These are phyloP conservation scores for Boletellus sp. DNA, from an alignment of 768 basidiomycete species.

Conservation along the genomic window DNA sequence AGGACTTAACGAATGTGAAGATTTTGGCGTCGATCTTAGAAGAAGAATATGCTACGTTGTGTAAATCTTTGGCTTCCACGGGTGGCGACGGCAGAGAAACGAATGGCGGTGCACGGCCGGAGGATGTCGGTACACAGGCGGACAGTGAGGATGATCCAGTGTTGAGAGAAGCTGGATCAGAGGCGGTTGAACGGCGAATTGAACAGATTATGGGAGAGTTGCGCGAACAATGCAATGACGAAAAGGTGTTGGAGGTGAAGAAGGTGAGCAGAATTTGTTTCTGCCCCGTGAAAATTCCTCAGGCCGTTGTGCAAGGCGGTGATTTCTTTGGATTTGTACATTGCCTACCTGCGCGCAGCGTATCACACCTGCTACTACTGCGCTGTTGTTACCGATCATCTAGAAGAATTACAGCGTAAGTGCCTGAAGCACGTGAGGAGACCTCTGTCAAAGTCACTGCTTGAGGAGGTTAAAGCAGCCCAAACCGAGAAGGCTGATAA, in stretches of 20 bases:
- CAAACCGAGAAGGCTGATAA: slow-evolving; percentile 46
- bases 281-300: slow-evolving; percentile 14
- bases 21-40: slow-evolving; percentile 71
- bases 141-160: slow-evolving; percentile 46
- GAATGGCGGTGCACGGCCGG: slow-evolving; percentile 27
- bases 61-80: slow-evolving; percentile 30
- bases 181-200: slow-evolving; percentile 78
- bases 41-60: slow-evolving; percentile 56
- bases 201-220: slow-evolving; percentile 72
- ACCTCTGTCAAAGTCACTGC: slow-evolving; percentile 56
- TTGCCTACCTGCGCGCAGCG: slow-evolving; percentile 89
- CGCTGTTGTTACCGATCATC: slow-evolving; percentile 84
- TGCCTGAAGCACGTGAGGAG: slow-evolving; percentile 90
- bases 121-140: slow-evolving; percentile 33
- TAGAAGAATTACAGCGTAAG: slow-evolving; percentile 93
- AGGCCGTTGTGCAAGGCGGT: slow-evolving; percentile 49
- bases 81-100: slow-evolving; percentile 23
- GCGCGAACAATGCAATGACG: slow-evolving; percentile 64
- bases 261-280: slow-evolving; percentile 49
- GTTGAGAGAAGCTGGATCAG: slow-evolving; percentile 62
- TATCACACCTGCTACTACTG: slow-evolving; percentile 99
- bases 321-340: slow-evolving; percentile 85
- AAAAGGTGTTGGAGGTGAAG: slow-evolving; percentile 62
- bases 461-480: slow-evolving; percentile 58
- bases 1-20: slow-evolving; percentile 77